Evolutionary conservation across 768 basidiomycete species (phyloP).

Genomic region (Boletus edulis): DNA sequence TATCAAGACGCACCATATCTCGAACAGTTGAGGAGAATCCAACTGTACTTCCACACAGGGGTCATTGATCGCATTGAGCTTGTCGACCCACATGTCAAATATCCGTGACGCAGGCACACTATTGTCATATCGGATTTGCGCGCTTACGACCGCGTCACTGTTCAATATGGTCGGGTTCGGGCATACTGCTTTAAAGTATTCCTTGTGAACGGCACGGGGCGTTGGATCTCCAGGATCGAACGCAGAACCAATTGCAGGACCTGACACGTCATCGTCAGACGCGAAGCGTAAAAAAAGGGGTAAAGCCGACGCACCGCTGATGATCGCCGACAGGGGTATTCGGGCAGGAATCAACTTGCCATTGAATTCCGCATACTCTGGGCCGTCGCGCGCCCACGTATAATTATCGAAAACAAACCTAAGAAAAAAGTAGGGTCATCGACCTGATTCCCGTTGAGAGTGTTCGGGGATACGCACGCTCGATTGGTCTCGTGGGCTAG

Average conservation of each 20-base stretch:
- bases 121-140: slow-evolving; percentile 15
- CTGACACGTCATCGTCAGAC: slow-evolving; percentile 16
- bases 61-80: slow-evolving; percentile 41
- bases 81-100: slow-evolving; percentile 45
- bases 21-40: slow-evolving; percentile 43
- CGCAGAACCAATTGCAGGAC: slow-evolving; percentile 44
- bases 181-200: slow-evolving; percentile 49
- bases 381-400: slow-evolving; percentile 46
- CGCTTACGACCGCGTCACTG: slow-evolving; percentile 26
- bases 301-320: slow-evolving; percentile 40
- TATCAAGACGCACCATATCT: slow-evolving; percentile 45
- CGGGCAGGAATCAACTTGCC: slow-evolving; percentile 51
- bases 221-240: slow-evolving; percentile 34
- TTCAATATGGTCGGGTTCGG: slow-evolving; percentile 36
- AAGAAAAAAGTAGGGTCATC: not conserved
- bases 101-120: slow-evolving; percentile 34
- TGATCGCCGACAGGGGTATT: slow-evolving; percentile 52
- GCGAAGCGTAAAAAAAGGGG: not conserved
- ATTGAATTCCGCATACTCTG: slow-evolving; percentile 45
- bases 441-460: not conserved
- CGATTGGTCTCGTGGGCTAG: slow-evolving; percentile 46
- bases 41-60: slow-evolving; percentile 48
- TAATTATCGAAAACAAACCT: slow-evolving; percentile 61
- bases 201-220: slow-evolving; percentile 44
- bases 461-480: slow-evolving; percentile 38